Evolutionary conservation across 495 filamentous ascomycete genomes (phyloP).

Genomic region (Sabuloglossum arenarium): DNA sequence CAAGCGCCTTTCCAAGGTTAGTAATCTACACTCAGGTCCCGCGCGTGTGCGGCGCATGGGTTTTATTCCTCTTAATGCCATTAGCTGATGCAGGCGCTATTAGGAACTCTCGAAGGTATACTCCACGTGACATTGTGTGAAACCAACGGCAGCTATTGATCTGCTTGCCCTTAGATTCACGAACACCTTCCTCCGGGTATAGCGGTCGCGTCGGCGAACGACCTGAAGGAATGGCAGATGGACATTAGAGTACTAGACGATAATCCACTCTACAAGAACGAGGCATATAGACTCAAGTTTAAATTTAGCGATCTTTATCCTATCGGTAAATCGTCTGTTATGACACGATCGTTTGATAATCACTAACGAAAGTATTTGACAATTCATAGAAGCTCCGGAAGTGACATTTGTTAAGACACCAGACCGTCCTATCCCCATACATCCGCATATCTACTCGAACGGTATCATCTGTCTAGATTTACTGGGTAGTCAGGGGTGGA

Average conservation of each 20-base stretch:
- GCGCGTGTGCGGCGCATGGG: neutral
- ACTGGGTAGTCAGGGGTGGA: constrained; percentile 74
- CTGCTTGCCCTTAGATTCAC: constrained; percentile 12
- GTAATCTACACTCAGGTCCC: neutral
- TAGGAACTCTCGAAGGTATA: constrained; percentile 14
- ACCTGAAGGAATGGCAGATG: constrained; percentile 78
- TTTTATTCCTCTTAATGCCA: neutral
- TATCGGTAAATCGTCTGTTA: constrained; percentile 41
- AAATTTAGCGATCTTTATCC: constrained; percentile 68
- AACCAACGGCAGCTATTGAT: neutral
- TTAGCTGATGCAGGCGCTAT: constrained; percentile 4
- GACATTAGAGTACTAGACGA: constrained; percentile 80
- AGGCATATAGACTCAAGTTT: constrained; percentile 76
- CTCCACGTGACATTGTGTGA: neutral
- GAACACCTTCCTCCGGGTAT: constrained; percentile 38
- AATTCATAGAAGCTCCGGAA: constrained; percentile 59
- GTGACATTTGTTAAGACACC: constrained; percentile 58
- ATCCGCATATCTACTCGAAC: constrained; percentile 95
- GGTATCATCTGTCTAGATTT: constrained; percentile 96
- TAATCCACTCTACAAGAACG: constrained; percentile 69
- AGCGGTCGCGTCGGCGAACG: constrained; percentile 52
- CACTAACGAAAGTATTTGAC: neutral
- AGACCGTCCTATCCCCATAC: constrained; percentile 67
- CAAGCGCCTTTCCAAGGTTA: constrained; percentile 14
- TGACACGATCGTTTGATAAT: neutral